Base-by-base conservation (phyloP, 1,139 yeast species). In the Taphrina betulina region DNA sequence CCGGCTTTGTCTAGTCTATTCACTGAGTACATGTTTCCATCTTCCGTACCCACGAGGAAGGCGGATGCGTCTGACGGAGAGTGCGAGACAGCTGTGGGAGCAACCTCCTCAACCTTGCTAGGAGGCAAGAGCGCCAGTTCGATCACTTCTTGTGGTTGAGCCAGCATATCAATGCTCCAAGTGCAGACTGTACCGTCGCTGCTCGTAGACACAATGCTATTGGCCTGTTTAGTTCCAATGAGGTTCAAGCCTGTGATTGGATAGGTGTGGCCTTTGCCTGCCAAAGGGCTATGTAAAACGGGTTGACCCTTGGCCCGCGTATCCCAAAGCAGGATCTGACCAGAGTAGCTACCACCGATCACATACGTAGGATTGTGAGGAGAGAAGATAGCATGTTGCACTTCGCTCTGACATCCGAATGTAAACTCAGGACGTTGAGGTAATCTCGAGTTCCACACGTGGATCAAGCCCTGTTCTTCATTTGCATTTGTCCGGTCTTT, bases 311-410 rank as follows among this genome's bases (percentile, higher is more conserved):
- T 42, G 36, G 67, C 58, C 19, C 74, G 66, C 46, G 74, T 63
- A 46, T 77, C 78, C 80, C 79, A 78, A 1, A 72, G 66, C 36
- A 74, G 60, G 2, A 78, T 60, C 60, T 76, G 79, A 12, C 81
- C 81, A 63, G 75, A 76, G 58, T 72, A 74, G 5, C 78, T 75
- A 1, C 78, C 71, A 1, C 78, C 81, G 54, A 71, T 70, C 23
- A 78, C 63, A 1, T 72, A 58, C 43, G 67, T 68, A 5, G 76
- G 66, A 33, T 71, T 68, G 43, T 65, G 67, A 2, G 69, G 71
- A 1, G 77, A 73, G 63, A 76, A 78, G 51, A 66, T 66, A 4
- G 73, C 71, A 3, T 66, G 62, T 5, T 72, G 63, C 10, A 81
- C 69, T 33, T 71, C 71, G 5, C 80, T 72, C 8, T 79, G 75